Percentiles rank a stretch among this genome's conserved stretches.
Evolutionary conservation across 2,329 filamentous ascomycete species (phyloP).

Genomic region (Nothophoma quercina): DNA sequence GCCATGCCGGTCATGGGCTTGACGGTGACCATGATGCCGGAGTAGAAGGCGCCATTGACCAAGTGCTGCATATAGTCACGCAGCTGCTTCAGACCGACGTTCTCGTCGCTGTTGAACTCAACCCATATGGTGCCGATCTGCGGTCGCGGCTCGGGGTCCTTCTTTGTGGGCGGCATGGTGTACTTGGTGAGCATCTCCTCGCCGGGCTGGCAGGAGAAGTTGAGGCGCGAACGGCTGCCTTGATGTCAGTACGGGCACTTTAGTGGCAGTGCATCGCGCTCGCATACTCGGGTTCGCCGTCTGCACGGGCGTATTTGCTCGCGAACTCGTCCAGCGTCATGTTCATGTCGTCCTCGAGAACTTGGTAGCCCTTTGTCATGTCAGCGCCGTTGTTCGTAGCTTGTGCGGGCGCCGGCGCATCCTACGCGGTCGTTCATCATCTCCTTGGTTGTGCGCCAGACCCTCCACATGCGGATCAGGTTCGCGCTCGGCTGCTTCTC

Average conservation of each 20-base stretch:
- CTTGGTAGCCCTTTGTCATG: slow-evolving; percentile 80
- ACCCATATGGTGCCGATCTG: slow-evolving; percentile 91
- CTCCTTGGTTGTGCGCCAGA: slow-evolving; percentile 91
- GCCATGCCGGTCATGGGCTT: slow-evolving; percentile 85
- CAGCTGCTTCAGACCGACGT: slow-evolving; percentile 90
- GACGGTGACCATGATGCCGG: slow-evolving; percentile 88
- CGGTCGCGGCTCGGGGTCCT: slow-evolving; percentile 73
- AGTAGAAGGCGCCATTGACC: slow-evolving; percentile 80
- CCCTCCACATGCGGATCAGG: slow-evolving; percentile 80
- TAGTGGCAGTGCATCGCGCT: slow-evolving; percentile 4
- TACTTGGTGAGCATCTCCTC: slow-evolving; percentile 85
- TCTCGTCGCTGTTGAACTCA: slow-evolving; percentile 83
- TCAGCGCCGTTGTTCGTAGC: slow-evolving; percentile 27
- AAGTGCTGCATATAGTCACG: slow-evolving; percentile 87
- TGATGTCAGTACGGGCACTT: slow-evolving; percentile 15
- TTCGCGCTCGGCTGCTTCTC: slow-evolving; percentile 30
- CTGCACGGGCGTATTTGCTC: slow-evolving; percentile 71
- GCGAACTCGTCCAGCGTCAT: slow-evolving; percentile 86
- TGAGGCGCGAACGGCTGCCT: slow-evolving; percentile 79
- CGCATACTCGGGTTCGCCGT: slow-evolving; percentile 78
- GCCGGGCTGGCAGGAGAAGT: slow-evolving; percentile 86
- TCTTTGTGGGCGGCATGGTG: slow-evolving; percentile 73
- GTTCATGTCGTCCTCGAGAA: slow-evolving; percentile 87
- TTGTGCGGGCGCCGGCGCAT: slow-evolving; percentile 29
- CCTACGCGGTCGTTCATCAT: slow-evolving; percentile 91